A percentile compares a stretch with the other conserved stretches of the same genome.
Conservation (phyloP, 2,329 filamentous ascomycete genomes). For the Colletotrichum sp. region DNA sequence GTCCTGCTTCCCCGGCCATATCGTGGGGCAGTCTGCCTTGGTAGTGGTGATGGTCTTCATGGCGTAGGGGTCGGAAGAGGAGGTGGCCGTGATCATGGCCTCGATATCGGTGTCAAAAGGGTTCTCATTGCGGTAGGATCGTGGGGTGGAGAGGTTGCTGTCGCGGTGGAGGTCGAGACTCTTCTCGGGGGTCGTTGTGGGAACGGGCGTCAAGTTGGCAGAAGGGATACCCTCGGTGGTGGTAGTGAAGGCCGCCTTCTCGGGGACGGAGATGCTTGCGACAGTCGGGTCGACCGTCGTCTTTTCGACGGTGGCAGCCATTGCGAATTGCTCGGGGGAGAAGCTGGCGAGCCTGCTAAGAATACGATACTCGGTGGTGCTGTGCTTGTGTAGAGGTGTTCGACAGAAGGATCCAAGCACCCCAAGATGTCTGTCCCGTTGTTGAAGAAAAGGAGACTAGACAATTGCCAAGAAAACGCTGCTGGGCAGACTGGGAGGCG, state of each 20-base stretch:
- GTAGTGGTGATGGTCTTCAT: slow-evolving; percentile 40
- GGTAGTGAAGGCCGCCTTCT: slow-evolving; percentile 16
- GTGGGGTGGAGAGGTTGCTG: slow-evolving; percentile 49
- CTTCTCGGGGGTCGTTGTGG: slow-evolving; percentile 24
- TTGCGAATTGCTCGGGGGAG: neutral
- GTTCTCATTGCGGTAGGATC: slow-evolving; percentile 46
- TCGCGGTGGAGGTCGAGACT: slow-evolving; percentile 33
- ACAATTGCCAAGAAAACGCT: slow-evolving; percentile 6
- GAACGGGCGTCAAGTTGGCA: slow-evolving; percentile 14
- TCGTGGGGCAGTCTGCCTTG: slow-evolving; percentile 52
- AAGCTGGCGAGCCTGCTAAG: neutral
- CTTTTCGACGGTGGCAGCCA: slow-evolving; percentile 15
- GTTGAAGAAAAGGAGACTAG: neutral
- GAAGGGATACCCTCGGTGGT: neutral
- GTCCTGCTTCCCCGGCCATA: slow-evolving; percentile 66
- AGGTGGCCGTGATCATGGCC: slow-evolving; percentile 49
- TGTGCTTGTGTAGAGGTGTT: neutral
- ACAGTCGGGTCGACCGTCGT: neutral
- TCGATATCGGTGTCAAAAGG: slow-evolving; percentile 66
- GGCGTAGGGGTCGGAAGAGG: slow-evolving; percentile 33
- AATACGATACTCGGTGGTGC: neutral
- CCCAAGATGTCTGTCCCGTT: neutral
- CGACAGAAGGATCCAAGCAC: neutral
- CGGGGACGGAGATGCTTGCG: slow-evolving; percentile 9
- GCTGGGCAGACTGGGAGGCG: neutral